phyloP scores from a whole-genome alignment of 225 moss, liverwort and hornwort species.

The Bryoerythrophyllum caledonicum region DNA sequence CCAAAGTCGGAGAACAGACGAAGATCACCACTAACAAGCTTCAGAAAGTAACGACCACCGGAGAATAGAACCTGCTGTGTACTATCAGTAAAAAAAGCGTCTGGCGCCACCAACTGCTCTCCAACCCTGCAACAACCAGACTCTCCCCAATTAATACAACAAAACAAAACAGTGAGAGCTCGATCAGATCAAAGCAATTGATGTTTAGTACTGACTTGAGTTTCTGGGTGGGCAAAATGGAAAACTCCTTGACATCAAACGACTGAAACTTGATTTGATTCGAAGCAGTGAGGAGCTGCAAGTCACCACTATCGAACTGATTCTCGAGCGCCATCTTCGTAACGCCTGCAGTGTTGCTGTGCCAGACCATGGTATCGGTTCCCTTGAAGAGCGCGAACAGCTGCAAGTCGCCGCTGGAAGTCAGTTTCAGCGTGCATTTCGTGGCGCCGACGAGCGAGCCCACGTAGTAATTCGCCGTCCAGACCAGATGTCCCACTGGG shows the following conservation, averaged over 20 bases:
- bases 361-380: conserved; percentile 26
- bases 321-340: conserved; percentile 36
- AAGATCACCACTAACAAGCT: too few species aligned
- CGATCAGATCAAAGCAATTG: too few species aligned
- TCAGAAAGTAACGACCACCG: too few species aligned
- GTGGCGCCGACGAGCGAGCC: conserved; percentile 21
- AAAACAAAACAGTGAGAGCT: too few species aligned
- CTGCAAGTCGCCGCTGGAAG: conserved; percentile 32
- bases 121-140: too few species aligned
- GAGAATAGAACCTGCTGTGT: too few species aligned
- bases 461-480: conserved; percentile 48
- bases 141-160: too few species aligned
- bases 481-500: conserved; percentile 24
- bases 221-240: conserved; percentile 38
- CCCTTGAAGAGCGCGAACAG: conserved; percentile 20
- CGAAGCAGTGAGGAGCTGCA: conserved; percentile 22
- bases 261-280: conserved; percentile 7
- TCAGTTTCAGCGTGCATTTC: conserved; percentile 35
- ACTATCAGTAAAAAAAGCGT: too few species aligned
- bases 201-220: conserved; percentile 7
- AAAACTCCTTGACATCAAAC: conserved; percentile 36
- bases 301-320: conserved; percentile 28
- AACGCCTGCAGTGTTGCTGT: conserved; percentile 33
- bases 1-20: too few species aligned
- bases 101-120: too few species aligned